Conservation (phyloP, 2,329 filamentous ascomycete species). For the Orbilia oligospora region DNA sequence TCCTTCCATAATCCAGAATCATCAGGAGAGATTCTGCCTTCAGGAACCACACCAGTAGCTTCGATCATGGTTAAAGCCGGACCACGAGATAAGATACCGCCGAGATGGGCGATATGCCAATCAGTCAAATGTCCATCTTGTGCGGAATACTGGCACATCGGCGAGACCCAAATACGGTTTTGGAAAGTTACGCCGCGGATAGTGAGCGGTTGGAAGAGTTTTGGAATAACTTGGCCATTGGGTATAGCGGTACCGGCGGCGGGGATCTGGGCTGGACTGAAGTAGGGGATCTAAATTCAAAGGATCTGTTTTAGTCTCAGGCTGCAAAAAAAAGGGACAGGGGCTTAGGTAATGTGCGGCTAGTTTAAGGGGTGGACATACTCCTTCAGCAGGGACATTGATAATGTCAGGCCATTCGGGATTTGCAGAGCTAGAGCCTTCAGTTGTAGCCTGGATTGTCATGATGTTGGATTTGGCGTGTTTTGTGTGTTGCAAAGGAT, state of each 20-base stretch:
- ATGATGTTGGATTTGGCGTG: conserved; percentile 14
- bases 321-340: conserved; percentile 5
- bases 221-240: conserved; percentile 71
- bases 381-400: conserved; percentile 47
- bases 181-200: conserved; percentile 73
- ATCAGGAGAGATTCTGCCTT: conserved; percentile 86
- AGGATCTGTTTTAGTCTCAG: conserved; percentile 12
- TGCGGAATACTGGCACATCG: conserved; percentile 78
- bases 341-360: not conserved
- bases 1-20: conserved; percentile 88
- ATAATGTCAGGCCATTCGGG: conserved; percentile 32
- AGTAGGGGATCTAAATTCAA: conserved; percentile 68
- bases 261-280: conserved; percentile 70
- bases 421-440: conserved; percentile 25
- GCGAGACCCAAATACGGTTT: conserved; percentile 77
- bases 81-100: conserved; percentile 82
- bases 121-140: conserved; percentile 80
- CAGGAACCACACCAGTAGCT: conserved; percentile 80
- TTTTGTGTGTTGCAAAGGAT: not conserved
- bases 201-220: conserved; percentile 68
- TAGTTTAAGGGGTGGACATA: conserved; percentile 15
- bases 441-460: conserved; percentile 27
- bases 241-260: conserved; percentile 69
- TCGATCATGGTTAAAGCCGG: conserved; percentile 82
- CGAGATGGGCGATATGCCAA: conserved; percentile 86